phyloP scores from a whole-genome alignment of 805 yeast genomes.

The Candida palmyrensis region DNA sequence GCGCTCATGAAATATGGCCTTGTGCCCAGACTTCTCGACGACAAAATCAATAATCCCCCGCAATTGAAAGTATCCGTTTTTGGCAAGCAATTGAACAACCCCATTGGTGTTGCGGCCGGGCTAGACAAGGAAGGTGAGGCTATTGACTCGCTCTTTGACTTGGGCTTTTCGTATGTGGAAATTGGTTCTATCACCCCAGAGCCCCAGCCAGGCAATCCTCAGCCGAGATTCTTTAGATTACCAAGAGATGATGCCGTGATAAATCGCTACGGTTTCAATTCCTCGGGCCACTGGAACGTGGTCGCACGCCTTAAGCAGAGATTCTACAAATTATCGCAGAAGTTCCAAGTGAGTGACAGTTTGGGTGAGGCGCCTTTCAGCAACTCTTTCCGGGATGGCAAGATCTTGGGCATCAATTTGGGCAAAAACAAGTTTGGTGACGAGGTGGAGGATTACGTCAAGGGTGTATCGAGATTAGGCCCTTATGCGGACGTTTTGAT shows the following conservation, averaged over 20 bases:
- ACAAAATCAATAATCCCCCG: conserved; percentile 37
- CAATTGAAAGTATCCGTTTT: conserved; percentile 59
- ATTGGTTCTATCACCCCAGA: conserved; percentile 90
- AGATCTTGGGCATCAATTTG: conserved; percentile 73
- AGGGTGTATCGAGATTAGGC: conserved; percentile 80
- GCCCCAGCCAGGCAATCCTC: conserved; percentile 94
- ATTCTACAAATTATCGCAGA: conserved; percentile 37
- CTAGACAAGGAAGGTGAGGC: conserved; percentile 92
- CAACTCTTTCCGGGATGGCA: conserved; percentile 56
- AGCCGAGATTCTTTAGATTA: conserved; percentile 84
- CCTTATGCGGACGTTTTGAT: conserved; percentile 84
- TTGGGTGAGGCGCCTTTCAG: conserved; percentile 18
- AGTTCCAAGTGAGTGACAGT: conserved; percentile 7
- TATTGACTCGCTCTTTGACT: conserved; percentile 68
- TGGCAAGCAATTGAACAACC: conserved; percentile 63
- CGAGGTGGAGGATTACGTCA: conserved; percentile 78
- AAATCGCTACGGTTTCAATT: conserved; percentile 92
- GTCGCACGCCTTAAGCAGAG: conserved; percentile 63
- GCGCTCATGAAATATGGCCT: conserved; percentile 63
- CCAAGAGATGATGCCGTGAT: conserved; percentile 85
- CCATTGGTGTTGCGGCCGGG: conserved; percentile 94
- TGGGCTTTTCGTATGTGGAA: conserved; percentile 88
- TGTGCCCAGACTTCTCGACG: conserved; percentile 55
- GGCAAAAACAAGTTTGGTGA: conserved; percentile 94
- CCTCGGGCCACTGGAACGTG: conserved; percentile 79